Evolutionary conservation across 805 yeast species (phyloP).

Genomic region (Wickerhamomyces queroliae): DNA sequence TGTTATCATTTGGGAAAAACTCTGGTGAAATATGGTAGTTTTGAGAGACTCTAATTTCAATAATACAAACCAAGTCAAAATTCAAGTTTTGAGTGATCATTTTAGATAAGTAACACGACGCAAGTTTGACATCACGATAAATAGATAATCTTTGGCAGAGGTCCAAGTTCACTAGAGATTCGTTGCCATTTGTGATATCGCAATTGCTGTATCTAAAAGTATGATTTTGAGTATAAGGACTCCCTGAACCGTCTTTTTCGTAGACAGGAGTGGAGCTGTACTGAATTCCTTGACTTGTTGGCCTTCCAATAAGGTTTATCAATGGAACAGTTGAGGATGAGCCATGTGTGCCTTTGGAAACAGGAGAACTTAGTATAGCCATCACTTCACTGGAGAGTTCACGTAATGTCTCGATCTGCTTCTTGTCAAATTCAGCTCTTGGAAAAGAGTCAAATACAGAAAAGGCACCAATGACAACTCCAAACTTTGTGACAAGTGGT

Average conservation of each 20-base stretch:
- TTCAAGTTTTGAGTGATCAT: slow-evolving; percentile 28
- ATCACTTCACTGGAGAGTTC: slow-evolving; percentile 36
- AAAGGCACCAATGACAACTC: slow-evolving; percentile 48
- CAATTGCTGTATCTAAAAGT: slow-evolving; percentile 36
- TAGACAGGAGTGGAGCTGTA: slow-evolving; percentile 34
- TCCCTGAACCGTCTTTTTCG: slow-evolving; percentile 62
- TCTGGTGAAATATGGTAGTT: slow-evolving; percentile 34
- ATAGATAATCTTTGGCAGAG: slow-evolving; percentile 31
- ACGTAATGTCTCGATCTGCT: slow-evolving; percentile 30
- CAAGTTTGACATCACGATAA: slow-evolving; percentile 37
- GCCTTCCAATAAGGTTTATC: slow-evolving; percentile 43
- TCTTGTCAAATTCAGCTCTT: slow-evolving; percentile 30
- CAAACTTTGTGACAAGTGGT: slow-evolving; percentile 39
- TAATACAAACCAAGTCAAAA: slow-evolving; percentile 40
- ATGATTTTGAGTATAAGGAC: slow-evolving; percentile 47
- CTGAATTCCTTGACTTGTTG: slow-evolving; percentile 39
- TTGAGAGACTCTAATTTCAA: slow-evolving; percentile 48
- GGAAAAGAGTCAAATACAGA: slow-evolving; percentile 50
- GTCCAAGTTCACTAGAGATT: slow-evolving; percentile 23
- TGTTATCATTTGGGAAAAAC: slow-evolving; percentile 39
- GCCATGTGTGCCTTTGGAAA: slow-evolving; percentile 5
- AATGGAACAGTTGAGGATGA: slow-evolving; percentile 4
- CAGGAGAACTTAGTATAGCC: slow-evolving; percentile 32
- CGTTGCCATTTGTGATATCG: slow-evolving; percentile 16
- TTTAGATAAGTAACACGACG: slow-evolving; percentile 35